Evolutionary conservation across 2,329 filamentous ascomycete species (phyloP).

Genomic region (Gaeumannomyces sp.): DNA sequence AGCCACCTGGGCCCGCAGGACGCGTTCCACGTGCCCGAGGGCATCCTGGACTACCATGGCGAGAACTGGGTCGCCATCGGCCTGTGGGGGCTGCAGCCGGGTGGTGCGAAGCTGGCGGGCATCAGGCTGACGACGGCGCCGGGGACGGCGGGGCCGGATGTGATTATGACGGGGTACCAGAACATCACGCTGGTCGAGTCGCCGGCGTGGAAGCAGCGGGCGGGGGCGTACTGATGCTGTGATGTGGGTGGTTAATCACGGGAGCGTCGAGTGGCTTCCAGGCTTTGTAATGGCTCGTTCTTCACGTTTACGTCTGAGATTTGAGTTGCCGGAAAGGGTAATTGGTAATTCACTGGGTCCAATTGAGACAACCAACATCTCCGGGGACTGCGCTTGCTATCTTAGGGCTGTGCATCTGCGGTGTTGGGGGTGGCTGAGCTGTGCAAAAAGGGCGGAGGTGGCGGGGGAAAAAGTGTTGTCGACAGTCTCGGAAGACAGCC

Average conservation of each 20-base stretch:
- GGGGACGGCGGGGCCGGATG: conserved; percentile 3
- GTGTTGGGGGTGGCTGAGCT: too few species aligned
- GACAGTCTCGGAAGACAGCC: too few species aligned
- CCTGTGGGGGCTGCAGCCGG: conserved; percentile 55
- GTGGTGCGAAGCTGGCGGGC: conserved; percentile 46
- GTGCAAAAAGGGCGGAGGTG: background rate
- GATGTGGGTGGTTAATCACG: background rate
- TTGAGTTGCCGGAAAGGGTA: too few species aligned
- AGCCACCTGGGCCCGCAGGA: conserved; percentile 65
- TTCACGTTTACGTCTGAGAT: background rate
- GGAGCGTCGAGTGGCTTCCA: background rate
- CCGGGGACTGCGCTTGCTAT: too few species aligned
- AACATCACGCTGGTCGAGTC: background rate
- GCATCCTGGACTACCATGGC: conserved; percentile 59
- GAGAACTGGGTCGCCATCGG: conserved; percentile 60
- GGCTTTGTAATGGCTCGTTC: background rate
- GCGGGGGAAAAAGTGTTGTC: too few species aligned
- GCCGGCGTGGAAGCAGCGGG: background rate
- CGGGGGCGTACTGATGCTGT: background rate
- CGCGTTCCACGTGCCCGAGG: conserved; percentile 61
- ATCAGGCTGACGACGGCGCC: conserved; percentile 23
- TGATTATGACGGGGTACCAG: background rate
- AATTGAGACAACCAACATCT: too few species aligned
- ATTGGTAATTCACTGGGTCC: too few species aligned
- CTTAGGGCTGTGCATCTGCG: too few species aligned